Conservation (phyloP, 345 rosid genomes). For the Bruguiera sexangula region DNA sequence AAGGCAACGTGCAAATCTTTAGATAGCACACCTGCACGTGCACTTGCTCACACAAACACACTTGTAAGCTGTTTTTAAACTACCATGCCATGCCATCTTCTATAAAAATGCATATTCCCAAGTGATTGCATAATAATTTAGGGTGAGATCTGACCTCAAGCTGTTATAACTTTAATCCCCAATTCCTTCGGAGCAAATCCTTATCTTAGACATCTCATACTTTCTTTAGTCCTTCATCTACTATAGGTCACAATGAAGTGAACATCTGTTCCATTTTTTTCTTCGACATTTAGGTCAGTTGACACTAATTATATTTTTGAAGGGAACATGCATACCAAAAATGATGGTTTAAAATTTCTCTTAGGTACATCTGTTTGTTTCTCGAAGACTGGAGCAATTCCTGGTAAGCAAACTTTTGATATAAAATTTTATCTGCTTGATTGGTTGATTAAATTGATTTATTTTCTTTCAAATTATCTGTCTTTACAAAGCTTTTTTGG, state of each 20-base stretch:
- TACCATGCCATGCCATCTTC: not conserved
- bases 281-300: too few relatives aligned
- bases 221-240: not conserved
- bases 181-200: not conserved
- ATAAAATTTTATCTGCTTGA: constrained; percentile 1
- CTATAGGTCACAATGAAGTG: too few relatives aligned
- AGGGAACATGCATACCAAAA: constrained; percentile 5
- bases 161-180: too few relatives aligned
- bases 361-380: constrained; percentile 75
- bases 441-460: not conserved
- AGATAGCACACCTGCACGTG: too few relatives aligned
- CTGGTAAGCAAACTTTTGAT: constrained; percentile 52
- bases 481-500: not conserved
- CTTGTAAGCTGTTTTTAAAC: not conserved
- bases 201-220: not conserved
- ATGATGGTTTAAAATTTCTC: constrained; percentile 6
- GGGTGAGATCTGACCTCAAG: not conserved
- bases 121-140: not conserved
- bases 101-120: not conserved
- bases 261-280: too few relatives aligned
- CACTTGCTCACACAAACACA: not conserved
- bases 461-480: not conserved
- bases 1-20: not conserved
- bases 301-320: not conserved
- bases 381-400: constrained; percentile 87